Percentiles rank a stretch among this genome's conserved stretches.
Conservation (phyloP, 2,329 filamentous ascomycete species). For the Exophiala calicioides region DNA sequence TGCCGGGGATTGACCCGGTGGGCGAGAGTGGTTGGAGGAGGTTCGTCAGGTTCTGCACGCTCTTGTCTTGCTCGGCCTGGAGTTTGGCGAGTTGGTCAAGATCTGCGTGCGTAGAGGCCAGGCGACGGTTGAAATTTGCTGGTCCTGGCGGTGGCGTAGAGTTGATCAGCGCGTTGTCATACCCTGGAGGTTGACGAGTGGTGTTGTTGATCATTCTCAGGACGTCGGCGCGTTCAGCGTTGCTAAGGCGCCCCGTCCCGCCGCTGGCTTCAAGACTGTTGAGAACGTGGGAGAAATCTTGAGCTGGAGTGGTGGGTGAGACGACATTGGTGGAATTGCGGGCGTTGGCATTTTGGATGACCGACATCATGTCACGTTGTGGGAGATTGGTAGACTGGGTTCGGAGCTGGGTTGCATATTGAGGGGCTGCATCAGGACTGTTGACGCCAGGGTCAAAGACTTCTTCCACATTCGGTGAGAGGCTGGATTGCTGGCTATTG, state of each 20-base stretch:
- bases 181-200: slow-evolving; percentile 46
- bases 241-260: slow-evolving; percentile 47
- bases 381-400: slow-evolving; percentile 28
- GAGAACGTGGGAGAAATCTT: slow-evolving; percentile 49
- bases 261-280: slow-evolving; percentile 46
- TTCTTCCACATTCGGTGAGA: slow-evolving; percentile 46
- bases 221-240: slow-evolving; percentile 49
- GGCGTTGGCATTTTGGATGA: slow-evolving; percentile 51
- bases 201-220: slow-evolving; percentile 48
- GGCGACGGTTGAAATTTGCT: slow-evolving; percentile 45
- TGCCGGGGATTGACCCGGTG: slow-evolving; percentile 72
- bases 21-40: slow-evolving; percentile 79
- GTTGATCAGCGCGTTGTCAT: slow-evolving; percentile 60
- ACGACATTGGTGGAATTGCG: slow-evolving; percentile 35
- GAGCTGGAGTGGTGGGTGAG: slow-evolving; percentile 38
- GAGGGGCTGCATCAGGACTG: too few relatives aligned
- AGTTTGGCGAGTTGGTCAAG: slow-evolving; percentile 77
- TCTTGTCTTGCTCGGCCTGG: slow-evolving; percentile 74
- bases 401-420: not conserved
- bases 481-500: slow-evolving; percentile 2
- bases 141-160: slow-evolving; percentile 58
- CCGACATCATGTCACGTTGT: slow-evolving; percentile 51
- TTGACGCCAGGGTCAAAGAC: slow-evolving; percentile 40
- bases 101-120: slow-evolving; percentile 70
- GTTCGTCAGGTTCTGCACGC: slow-evolving; percentile 72